These are phyloP conservation scores for Trichoderma gracile DNA, from an alignment of 2,329 filamentous ascomycete species.

Conservation along the genomic window DNA sequence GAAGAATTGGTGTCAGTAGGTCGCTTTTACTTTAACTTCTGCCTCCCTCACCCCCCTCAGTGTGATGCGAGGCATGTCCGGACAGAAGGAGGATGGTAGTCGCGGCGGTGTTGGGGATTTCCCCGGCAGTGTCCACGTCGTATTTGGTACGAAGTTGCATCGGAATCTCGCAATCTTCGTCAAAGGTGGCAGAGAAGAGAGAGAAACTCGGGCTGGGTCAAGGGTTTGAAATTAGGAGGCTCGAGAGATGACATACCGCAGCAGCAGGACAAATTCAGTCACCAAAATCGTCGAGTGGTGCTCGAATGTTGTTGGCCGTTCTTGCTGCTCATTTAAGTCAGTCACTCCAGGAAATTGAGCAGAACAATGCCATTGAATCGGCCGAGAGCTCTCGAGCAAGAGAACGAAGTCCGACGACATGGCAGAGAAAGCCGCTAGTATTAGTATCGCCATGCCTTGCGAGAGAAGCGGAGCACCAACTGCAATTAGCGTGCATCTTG, in stretches of 20 bases:
- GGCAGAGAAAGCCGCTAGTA: constrained; percentile 8
- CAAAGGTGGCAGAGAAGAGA: background rate
- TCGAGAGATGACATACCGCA: constrained; percentile 11
- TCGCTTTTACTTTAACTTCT: background rate
- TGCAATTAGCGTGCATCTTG: too few relatives aligned
- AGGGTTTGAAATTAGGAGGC: constrained; percentile 9
- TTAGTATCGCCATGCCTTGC: constrained; percentile 19
- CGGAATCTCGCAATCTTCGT: background rate
- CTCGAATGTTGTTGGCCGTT: background rate
- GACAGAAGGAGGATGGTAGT: background rate
- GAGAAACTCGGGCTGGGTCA: background rate
- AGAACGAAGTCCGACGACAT: background rate
- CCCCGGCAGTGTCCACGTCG: too few relatives aligned
- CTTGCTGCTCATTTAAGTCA: constrained; percentile 2
- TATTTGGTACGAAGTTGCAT: too few relatives aligned
- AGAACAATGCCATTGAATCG: background rate
- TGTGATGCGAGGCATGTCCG: background rate
- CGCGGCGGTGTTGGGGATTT: background rate
- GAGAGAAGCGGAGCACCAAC: constrained; percentile 11
- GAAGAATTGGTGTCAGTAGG: constrained; percentile 2
- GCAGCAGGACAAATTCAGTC: background rate
- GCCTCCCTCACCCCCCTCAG: background rate
- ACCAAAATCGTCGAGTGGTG: background rate
- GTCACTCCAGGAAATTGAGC: background rate
- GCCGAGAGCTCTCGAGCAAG: background rate